Base-by-base conservation (phyloP, 305 asterid species). In the Fraxinus baroniana region DNA sequence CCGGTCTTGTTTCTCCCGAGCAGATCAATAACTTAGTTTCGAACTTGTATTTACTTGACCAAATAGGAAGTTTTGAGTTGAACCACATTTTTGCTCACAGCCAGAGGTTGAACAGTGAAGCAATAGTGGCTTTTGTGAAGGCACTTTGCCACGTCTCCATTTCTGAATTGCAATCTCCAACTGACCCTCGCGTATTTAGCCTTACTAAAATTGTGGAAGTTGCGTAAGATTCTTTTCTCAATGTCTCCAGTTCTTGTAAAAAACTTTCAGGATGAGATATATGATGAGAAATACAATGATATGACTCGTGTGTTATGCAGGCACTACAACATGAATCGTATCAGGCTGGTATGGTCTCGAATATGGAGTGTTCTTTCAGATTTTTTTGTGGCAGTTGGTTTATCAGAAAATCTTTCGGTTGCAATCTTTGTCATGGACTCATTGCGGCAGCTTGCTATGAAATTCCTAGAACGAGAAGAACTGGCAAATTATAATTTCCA, bases 201-300 rank as follows among this genome's bases (percentile, higher is more conserved):
- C 97, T 96, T 86, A 94, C 99, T 80, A 96, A 96, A 90, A 92
- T 96, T 87, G 99, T 96, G 88, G 99, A 96, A 96, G 98, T 96
- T 85, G 98, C 99, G 99, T 96, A 96, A 94, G 99, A 90, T 87
- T 86, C 95, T 90, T 74, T 83, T 89, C 89, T 68, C 78, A 71
- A 35, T 86, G 73, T 78, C 81, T 79, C 64, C 77, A 73, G 9
- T 36, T 82, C 37, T 74, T 74, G 22, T 32, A 78, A 52, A 46
- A 78, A 55, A 8, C 35, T 26, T 64, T 74, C 76, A 30, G 24
- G 44, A 20, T 81, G 82, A 76, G n/a, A 44, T 81, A 64, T 82
- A 80, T 57, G 36, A 76, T 78, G 84, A 77, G 76, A 78, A 80
- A 84, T 82, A 79, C 83, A 85, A 84, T 76, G 78, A 84, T 71